phyloP scores from a whole-genome alignment of 2,329 filamentous ascomycete genomes.

The Aspergillus tubingensis region DNA sequence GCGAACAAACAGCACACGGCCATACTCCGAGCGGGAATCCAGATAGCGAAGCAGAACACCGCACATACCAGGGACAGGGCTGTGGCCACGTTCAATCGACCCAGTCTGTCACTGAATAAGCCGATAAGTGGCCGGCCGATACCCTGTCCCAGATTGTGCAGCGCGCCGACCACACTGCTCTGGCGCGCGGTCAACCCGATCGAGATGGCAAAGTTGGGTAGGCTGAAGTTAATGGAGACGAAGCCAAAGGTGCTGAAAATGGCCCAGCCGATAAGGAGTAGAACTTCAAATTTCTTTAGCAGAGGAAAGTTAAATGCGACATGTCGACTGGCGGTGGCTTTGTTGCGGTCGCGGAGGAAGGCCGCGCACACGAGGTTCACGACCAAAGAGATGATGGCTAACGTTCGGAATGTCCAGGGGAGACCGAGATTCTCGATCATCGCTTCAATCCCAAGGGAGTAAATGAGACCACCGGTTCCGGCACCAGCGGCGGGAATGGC shows the following conservation, averaged over 20 bases:
- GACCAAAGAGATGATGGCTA: background rate
- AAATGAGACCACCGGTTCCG: conserved; percentile 44
- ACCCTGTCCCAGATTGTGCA: conserved; percentile 62
- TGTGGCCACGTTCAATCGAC: conserved; percentile 60
- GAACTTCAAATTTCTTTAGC: background rate
- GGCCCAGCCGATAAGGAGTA: background rate
- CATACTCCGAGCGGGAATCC: conserved; percentile 49
- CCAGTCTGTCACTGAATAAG: conserved; percentile 58
- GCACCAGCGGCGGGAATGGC: conserved; percentile 44
- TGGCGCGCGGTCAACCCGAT: conserved; percentile 59
- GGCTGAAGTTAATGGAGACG: conserved; percentile 60
- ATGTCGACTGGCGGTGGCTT: background rate
- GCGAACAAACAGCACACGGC: conserved; percentile 48
- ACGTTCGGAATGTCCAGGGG: conserved; percentile 44
- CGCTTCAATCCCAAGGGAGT: conserved; percentile 35
- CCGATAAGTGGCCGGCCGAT: conserved; percentile 58
- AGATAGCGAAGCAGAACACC: conserved; percentile 39
- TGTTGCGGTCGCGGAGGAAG: conserved; percentile 6
- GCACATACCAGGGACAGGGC: background rate
- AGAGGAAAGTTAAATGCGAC: background rate
- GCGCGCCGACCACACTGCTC: conserved; percentile 57
- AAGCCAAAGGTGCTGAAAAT: conserved; percentile 61
- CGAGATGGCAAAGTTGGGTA: conserved; percentile 60
- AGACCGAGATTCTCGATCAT: conserved; percentile 41
- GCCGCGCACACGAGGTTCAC: conserved; percentile 4